These are phyloP conservation scores for Herpetospermum pedunculosum DNA, from an alignment of 306 rosid genomes.

Conservation along the genomic window DNA sequence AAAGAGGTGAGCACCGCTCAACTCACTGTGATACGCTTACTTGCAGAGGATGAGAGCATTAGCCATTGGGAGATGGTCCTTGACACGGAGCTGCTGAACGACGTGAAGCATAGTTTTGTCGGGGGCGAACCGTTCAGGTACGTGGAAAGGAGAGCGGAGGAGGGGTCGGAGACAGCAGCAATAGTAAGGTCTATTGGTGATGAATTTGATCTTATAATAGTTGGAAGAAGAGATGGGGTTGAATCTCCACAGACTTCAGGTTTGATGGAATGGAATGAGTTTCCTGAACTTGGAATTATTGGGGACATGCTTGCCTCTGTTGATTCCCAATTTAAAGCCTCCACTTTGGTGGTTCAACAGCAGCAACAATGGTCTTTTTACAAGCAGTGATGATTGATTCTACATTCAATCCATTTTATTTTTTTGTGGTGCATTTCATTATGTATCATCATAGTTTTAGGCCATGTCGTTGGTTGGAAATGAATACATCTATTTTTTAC, in stretches of 20 bases:
- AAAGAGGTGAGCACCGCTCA: conserved; percentile 18
- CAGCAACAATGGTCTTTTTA: conserved; percentile 15
- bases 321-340: conserved; percentile 27
- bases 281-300: conserved; percentile 44
- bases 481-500: too few relatives aligned
- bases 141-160: neutral
- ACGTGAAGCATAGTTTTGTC: conserved; percentile 3
- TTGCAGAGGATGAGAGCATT: neutral
- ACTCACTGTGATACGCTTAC: conserved; percentile 12
- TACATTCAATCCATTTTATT: neutral
- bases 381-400: neutral
- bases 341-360: conserved; percentile 48
- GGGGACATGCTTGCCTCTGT: conserved; percentile 63
- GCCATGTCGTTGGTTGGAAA: too few relatives aligned
- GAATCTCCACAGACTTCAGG: conserved; percentile 29
- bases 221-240: conserved; percentile 34
- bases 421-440: neutral
- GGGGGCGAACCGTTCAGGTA: conserved; percentile 2
- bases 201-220: conserved; percentile 36
- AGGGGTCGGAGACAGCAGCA: conserved; percentile 17
- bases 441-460: neutral
- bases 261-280: conserved; percentile 50
- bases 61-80: conserved; percentile 7
- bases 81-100: conserved; percentile 14
- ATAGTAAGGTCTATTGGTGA: conserved; percentile 18